Base-by-base conservation (phyloP, 306 rosid genomes). In the Astragalus glycyphyllos region DNA sequence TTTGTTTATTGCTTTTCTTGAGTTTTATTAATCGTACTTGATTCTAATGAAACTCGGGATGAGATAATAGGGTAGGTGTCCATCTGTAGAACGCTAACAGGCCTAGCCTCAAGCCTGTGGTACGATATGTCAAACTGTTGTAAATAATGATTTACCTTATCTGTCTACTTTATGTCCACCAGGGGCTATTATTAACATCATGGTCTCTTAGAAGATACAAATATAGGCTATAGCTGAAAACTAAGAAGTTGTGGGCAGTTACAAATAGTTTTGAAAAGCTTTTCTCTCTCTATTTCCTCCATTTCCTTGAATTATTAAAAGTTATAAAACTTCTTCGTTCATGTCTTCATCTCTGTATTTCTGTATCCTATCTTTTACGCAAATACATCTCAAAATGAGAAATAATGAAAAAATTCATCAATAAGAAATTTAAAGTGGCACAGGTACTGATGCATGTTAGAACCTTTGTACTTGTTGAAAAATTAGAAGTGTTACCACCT, bases 1-100 rank as follows among this genome's bases (percentile, higher is more conserved):
- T 69, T 48, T 44, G 10, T 50, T 12, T 72, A 47, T 72, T 58
- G 38, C 17, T 59, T 53, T 61, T 15, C 16, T 72, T 29, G 31
- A 35, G 14, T 73, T 73, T 64, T 70, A 45, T 62, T 75, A 40
- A 34, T 68, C 11, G 71, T 23, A 68, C 44, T 45, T n/a, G 64
- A 67, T 78, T 73, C 58, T 31, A 59, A 29, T 67, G 47, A 61
- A 81, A 56, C 62, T 55, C 14, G 74, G 76, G 68, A 54, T 68
- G 51, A 26, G 31, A 53, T 58, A 46, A 74, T 44, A 35, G 68
- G 79, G 32, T 71, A 38, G 72, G 65, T 34, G 45, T 50, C 60
- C 58, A 47, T 69, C 37, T 50, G 13, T 73, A 41, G 59, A 67
- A 58, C 54, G 48, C 73, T 50, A 61, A 31, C 62, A 46, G 59